Evolutionary conservation across 768 basidiomycete species (phyloP).

Genomic region (Boletellus ananas): DNA sequence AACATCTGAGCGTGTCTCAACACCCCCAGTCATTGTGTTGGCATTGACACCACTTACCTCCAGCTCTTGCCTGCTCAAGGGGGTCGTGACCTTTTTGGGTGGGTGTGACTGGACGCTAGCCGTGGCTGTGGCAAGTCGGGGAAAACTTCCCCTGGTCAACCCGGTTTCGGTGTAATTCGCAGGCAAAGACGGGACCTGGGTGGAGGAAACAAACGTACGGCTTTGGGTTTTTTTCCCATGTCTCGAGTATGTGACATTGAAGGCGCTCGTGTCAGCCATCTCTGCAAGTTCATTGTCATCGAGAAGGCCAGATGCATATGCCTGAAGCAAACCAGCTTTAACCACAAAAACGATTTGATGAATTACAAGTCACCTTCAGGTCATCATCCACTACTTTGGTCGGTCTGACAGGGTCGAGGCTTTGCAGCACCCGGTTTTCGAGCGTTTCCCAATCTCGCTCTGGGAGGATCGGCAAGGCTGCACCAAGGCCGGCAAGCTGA

Average conservation of each 20-base stretch:
- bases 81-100: neutral
- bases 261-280: constrained; percentile 6
- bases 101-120: neutral
- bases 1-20: constrained; percentile 23
- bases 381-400: constrained; percentile 3
- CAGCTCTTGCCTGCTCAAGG: constrained; percentile 15
- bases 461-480: constrained; percentile 31
- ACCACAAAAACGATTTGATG: neutral
- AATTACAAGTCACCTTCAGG: constrained; percentile 17
- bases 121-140: neutral
- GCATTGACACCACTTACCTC: constrained; percentile 15
- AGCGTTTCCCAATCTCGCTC: constrained; percentile 60
- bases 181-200: neutral
- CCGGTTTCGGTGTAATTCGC: neutral
- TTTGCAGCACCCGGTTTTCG: constrained; percentile 11
- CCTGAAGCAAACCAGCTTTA: constrained; percentile 12
- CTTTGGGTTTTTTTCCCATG: neutral
- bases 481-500: constrained; percentile 59
- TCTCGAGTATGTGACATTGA: neutral
- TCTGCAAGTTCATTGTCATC: constrained; percentile 33
- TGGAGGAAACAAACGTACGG: neutral
- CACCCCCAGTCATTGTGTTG: neutral
- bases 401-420: constrained; percentile 8
- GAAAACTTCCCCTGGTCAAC: neutral
- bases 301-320: constrained; percentile 36